Conservation (phyloP, 2,329 filamentous ascomycete genomes). For the Sporothrix pallida region DNA sequence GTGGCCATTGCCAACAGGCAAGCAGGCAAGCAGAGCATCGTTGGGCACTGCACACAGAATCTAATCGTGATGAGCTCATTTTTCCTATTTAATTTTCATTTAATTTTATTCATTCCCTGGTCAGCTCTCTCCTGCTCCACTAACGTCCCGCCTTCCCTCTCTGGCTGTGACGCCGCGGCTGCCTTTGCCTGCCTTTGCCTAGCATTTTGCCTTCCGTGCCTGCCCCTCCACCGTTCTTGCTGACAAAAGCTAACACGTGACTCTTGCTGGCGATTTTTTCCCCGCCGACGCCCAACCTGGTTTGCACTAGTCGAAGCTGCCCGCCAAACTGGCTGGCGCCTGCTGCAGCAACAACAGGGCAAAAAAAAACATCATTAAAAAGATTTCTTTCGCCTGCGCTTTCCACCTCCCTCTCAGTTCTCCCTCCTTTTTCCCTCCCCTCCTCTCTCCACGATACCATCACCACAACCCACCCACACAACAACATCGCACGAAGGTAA, state of each 20-base stretch:
- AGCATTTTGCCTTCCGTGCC: slow-evolving; percentile 12
- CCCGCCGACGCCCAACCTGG: slow-evolving; percentile 37
- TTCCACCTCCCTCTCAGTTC: slow-evolving; percentile 23
- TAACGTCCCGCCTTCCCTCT: slow-evolving; percentile 6
- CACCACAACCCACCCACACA: slow-evolving; percentile 25
- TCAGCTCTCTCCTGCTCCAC: not conserved
- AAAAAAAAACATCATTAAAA: slow-evolving; percentile 39
- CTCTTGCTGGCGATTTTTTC: not conserved
- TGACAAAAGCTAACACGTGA: slow-evolving; percentile 35
- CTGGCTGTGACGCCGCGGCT: not conserved
- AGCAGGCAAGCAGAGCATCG: not conserved
- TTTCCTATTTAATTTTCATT: slow-evolving; percentile 1
- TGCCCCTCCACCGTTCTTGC: slow-evolving; percentile 13
- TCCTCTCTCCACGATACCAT: slow-evolving; percentile 32
- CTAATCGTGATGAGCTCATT: slow-evolving; percentile 3
- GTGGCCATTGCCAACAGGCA: not conserved
- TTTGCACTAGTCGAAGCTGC: slow-evolving; percentile 32
- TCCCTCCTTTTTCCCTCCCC: slow-evolving; percentile 22
- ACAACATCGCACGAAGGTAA: slow-evolving; percentile 36
- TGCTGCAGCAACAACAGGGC: slow-evolving; percentile 35
- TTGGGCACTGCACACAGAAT: not conserved
- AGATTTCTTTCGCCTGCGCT: slow-evolving; percentile 35
- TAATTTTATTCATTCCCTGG: slow-evolving; percentile 12
- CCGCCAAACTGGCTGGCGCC: slow-evolving; percentile 33
- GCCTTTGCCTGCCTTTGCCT: slow-evolving; percentile 8